Evolutionary conservation across 345 rosid species (phyloP).

Genomic region (Psidium guajava): DNA sequence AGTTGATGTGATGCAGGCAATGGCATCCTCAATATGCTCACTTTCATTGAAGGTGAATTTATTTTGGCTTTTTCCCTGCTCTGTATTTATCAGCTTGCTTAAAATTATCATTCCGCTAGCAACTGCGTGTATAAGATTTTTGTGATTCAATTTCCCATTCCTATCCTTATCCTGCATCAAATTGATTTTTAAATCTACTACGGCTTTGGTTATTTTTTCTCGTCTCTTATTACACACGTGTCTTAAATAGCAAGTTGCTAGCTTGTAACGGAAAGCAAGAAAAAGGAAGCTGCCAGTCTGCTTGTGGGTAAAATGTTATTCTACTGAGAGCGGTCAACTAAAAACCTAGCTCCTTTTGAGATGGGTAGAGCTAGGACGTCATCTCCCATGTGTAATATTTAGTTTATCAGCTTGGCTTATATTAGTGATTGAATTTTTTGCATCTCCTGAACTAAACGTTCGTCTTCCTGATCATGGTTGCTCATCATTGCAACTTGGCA

Average conservation of each 20-base stretch:
- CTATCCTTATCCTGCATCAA: neutral
- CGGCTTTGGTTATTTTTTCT: neutral
- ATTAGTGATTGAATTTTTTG: too few relatives aligned
- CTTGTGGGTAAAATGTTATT: neutral
- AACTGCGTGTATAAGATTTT: neutral
- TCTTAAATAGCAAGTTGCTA: neutral
- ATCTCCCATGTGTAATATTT: too few relatives aligned
- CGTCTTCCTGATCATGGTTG: too few relatives aligned
- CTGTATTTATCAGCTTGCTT: neutral
- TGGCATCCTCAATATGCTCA: conserved; percentile 75
- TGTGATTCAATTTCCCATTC: neutral
- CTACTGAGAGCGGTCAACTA: neutral
- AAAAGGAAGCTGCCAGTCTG: neutral
- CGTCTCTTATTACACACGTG: neutral
- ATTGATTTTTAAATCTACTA: neutral
- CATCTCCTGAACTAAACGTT: too few relatives aligned
- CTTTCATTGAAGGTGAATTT: conserved; percentile 47
- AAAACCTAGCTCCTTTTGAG: neutral
- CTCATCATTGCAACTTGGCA: too few relatives aligned
- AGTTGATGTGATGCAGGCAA: conserved; percentile 75
- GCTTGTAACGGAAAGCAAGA: neutral
- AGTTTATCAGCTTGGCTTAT: too few relatives aligned
- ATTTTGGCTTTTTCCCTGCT: neutral
- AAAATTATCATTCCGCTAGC: neutral
- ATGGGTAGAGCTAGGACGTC: neutral